These are phyloP conservation scores for Dothideomycetes sp. DNA, from an alignment of 2,329 filamentous ascomycete genomes.

Conservation along the genomic window DNA sequence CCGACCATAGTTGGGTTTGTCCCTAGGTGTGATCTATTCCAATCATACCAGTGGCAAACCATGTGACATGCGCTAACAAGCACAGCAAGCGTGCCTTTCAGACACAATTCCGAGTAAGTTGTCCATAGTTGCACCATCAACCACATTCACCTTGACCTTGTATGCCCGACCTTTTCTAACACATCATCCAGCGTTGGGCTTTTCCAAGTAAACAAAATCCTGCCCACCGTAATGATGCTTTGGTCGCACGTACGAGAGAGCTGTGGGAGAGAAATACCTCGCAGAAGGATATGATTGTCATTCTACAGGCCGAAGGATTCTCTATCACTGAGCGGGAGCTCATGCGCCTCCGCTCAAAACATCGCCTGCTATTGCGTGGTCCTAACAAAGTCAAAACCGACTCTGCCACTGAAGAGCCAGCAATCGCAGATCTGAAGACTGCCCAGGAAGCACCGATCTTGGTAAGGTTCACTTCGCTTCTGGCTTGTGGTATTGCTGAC, in stretches of 20 bases:
- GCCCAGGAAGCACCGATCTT: too few species aligned
- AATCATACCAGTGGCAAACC: too few species aligned
- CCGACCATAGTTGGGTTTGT: conserved; percentile 12
- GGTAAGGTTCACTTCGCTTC: too few species aligned
- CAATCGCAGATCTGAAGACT: too few species aligned
- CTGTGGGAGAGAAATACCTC: conserved; percentile 66
- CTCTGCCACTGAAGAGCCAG: not conserved
- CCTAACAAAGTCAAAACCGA: conserved; percentile 2
- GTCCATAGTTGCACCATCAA: not conserved
- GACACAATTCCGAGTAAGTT: conserved; percentile 50
- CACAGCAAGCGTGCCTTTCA: conserved; percentile 64
- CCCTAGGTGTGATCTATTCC: conserved; percentile 6
- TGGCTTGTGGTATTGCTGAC: too few species aligned
- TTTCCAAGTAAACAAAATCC: conserved; percentile 67
- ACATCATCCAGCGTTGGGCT: conserved; percentile 59
- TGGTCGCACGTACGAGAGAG: conserved; percentile 60
- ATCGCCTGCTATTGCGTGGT: conserved; percentile 33
- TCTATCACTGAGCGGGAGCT: conserved; percentile 61
- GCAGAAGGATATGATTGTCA: conserved; percentile 63
- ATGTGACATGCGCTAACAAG: not conserved
- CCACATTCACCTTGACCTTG: too few species aligned
- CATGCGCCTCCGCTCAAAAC: conserved; percentile 56
- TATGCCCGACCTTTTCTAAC: too few species aligned
- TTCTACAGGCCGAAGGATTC: conserved; percentile 61
- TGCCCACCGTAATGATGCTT: conserved; percentile 55